These are phyloP conservation scores for Scutellaria baicalensis DNA, from an alignment of 257 asterid species.

Conservation along the genomic window DNA sequence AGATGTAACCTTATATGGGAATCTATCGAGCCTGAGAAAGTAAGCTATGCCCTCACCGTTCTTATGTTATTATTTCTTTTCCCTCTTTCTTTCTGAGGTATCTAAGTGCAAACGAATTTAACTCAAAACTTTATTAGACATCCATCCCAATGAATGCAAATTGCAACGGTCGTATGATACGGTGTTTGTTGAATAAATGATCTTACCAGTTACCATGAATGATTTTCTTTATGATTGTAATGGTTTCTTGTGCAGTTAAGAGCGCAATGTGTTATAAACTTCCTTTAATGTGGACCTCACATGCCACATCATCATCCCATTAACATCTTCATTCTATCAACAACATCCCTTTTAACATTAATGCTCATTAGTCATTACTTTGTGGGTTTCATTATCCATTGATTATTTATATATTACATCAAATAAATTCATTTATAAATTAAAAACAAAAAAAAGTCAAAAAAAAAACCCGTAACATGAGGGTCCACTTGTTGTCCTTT, in stretches of 20 bases:
- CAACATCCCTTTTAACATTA: no score
- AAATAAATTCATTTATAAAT: no score
- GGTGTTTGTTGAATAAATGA: not conserved
- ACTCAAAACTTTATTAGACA: not conserved
- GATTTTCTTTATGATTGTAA: not conserved
- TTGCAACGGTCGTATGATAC: not conserved
- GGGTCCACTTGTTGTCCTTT: no score
- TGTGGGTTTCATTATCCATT: no score
- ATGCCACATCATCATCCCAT: no score
- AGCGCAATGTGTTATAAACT: not conserved
- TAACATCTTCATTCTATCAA: no score
- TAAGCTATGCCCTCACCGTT: conserved; percentile 24
- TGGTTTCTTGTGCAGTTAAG: not conserved
- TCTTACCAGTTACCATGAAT: not conserved
- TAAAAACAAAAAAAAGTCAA: no score
- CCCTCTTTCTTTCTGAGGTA: not conserved
- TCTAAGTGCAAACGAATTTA: not conserved
- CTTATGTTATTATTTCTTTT: not conserved
- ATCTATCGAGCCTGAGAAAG: conserved; percentile 68
- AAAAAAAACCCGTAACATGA: no score
- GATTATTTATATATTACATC: no score
- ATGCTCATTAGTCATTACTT: no score
- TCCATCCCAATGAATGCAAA: not conserved
- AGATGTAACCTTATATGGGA: conserved; percentile 78
- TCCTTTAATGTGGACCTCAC: no score